Percentiles rank a stretch among this genome's conserved stretches.
phyloP scores from a whole-genome alignment of 495 filamentous ascomycete species.

The Hyphodiscus hymeniophilus region DNA sequence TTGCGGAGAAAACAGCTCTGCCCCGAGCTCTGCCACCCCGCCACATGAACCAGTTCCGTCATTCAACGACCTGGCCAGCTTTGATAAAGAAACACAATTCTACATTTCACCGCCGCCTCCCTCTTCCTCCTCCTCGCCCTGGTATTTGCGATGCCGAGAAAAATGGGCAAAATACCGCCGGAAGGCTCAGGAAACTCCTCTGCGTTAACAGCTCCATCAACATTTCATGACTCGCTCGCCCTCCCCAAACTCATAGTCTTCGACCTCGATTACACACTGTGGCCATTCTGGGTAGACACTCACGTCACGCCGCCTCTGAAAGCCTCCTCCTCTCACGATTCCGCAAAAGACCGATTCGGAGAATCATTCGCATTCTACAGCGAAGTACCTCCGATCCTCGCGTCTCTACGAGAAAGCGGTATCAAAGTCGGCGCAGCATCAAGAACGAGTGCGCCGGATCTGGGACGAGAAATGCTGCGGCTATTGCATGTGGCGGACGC shows the following conservation, averaged over 20 bases:
- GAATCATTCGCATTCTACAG: conserved; percentile 77
- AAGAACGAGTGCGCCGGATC: conserved; percentile 73
- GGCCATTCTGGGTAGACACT: conserved; percentile 97
- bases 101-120: too few species aligned
- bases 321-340: conserved; percentile 45
- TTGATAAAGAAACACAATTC: neutral
- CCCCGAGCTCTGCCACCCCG: too few species aligned
- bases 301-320: conserved; percentile 80
- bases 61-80: too few species aligned
- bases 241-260: conserved; percentile 84
- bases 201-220: conserved; percentile 33
- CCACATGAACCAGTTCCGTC: too few species aligned
- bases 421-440: conserved; percentile 70
- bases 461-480: conserved; percentile 74
- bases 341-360: conserved; percentile 51
- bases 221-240: conserved; percentile 64
- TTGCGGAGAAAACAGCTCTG: too few species aligned
- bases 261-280: conserved; percentile 94
- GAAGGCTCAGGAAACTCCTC: conserved; percentile 1
- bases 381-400: conserved; percentile 65
- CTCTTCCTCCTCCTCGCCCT: neutral
- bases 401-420: conserved; percentile 42
- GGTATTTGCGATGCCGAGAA: conserved; percentile 13
- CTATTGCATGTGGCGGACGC: conserved; percentile 54
- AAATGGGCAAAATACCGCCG: conserved; percentile 7